Evolutionary conservation across 805 yeast genomes (phyloP).

Genomic region (Saturnispora dispora): DNA sequence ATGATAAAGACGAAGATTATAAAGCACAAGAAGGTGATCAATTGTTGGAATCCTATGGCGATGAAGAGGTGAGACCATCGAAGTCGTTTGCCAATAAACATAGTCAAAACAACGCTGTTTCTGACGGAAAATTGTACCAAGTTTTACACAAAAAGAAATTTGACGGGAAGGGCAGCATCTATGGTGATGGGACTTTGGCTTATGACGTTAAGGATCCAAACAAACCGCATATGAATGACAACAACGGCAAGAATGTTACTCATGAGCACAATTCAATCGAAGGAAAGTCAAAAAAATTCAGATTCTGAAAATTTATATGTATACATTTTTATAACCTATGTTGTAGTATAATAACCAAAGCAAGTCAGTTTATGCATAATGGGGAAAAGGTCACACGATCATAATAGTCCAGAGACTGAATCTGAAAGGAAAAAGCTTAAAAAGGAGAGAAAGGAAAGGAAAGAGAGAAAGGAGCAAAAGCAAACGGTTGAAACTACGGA

Average conservation of each 20-base stretch:
- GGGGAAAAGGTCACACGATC: conserved; percentile 2
- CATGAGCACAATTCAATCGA: neutral
- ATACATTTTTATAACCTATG: neutral
- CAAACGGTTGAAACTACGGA: conserved; percentile 1
- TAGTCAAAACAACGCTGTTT: conserved; percentile 5
- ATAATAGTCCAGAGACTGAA: neutral
- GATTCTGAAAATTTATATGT: conserved; percentile 1
- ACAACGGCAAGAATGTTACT: neutral
- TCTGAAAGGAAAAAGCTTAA: neutral
- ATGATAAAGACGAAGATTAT: conserved; percentile 21
- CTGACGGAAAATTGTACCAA: conserved; percentile 20
- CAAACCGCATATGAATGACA: neutral
- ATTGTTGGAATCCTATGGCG: conserved; percentile 22
- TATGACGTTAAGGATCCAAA: conserved; percentile 15
- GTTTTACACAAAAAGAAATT: conserved; percentile 25
- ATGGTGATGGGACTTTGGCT: conserved; percentile 24
- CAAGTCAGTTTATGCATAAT: neutral
- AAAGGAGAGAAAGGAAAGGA: conserved; percentile 5
- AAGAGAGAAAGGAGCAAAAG: conserved; percentile 4
- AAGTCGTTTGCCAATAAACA: conserved; percentile 3
- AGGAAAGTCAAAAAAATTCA: conserved; percentile 4
- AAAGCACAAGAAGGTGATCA: conserved; percentile 26
- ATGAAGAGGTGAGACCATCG: conserved; percentile 8
- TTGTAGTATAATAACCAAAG: neutral
- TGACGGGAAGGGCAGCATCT: conserved; percentile 20